phyloP scores from a whole-genome alignment of 495 filamentous ascomycete species.

The Penicillium bialowiezense region DNA sequence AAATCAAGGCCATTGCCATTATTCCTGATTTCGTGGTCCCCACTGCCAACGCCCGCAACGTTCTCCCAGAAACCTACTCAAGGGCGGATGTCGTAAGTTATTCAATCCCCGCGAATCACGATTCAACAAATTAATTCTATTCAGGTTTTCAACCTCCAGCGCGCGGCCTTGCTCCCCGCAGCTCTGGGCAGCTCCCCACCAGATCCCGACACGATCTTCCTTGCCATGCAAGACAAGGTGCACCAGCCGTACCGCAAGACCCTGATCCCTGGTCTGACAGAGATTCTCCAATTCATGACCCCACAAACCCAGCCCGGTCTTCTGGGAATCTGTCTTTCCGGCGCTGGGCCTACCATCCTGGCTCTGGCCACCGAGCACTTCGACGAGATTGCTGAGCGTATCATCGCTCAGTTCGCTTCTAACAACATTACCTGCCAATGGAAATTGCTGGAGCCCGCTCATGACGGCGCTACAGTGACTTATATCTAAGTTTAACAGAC shows the following conservation, averaged over 20 bases:
- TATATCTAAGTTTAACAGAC: constrained; percentile 16
- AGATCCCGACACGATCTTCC: constrained; percentile 88
- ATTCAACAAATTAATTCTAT: neutral
- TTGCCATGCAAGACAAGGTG: constrained; percentile 96
- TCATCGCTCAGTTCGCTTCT: constrained; percentile 62
- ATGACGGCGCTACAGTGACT: constrained; percentile 70
- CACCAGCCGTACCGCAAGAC: constrained; percentile 91
- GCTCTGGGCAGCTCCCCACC: constrained; percentile 85
- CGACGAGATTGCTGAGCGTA: constrained; percentile 72
- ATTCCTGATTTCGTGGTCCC: constrained; percentile 92
- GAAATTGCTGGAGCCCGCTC: constrained; percentile 83
- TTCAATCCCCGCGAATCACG: neutral
- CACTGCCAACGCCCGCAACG: constrained; percentile 80
- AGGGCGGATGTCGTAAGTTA: constrained; percentile 70
- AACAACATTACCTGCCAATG: constrained; percentile 78
- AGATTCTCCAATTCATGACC: constrained; percentile 82
- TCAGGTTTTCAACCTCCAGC: constrained; percentile 89
- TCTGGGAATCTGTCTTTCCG: constrained; percentile 87
- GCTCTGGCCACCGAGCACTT: constrained; percentile 88
- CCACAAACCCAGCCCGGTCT: constrained; percentile 82
- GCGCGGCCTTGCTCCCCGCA: constrained; percentile 81
- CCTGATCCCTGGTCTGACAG: constrained; percentile 86
- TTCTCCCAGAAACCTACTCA: constrained; percentile 73
- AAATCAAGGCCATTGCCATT: constrained; percentile 92
- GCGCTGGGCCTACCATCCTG: constrained; percentile 91